A percentile compares a stretch with the other conserved stretches of the same genome.
Conservation (phyloP, 768 basidiomycete species). For the Pleurotus platypus region DNA sequence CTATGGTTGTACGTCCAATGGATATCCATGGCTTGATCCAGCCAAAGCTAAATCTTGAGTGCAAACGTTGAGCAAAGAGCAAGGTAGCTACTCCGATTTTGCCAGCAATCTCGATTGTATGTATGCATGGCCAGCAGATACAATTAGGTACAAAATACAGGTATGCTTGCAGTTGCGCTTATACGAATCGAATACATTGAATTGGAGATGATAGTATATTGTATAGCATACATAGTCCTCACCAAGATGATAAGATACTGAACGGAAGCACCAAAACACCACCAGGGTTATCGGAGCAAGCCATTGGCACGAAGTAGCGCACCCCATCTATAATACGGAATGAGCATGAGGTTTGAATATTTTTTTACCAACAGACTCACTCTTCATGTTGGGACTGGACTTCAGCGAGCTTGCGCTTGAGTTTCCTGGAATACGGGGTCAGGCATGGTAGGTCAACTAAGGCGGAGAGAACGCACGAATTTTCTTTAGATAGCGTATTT, state of each 20-base stretch:
- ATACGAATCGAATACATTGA: conserved; percentile 10
- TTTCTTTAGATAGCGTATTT: conserved; percentile 74
- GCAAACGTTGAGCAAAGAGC: too few relatives aligned
- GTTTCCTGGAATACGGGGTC: conserved; percentile 39
- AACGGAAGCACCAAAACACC: background rate
- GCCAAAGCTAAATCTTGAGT: too few relatives aligned
- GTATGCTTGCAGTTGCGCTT: too few relatives aligned
- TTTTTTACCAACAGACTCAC: conserved; percentile 38
- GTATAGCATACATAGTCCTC: background rate
- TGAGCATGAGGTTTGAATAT: background rate
- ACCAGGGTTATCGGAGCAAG: conserved; percentile 29
- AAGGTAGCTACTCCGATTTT: too few relatives aligned
- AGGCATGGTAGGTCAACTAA: conserved; percentile 1
- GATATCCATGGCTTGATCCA: too few relatives aligned
- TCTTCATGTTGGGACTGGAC: conserved; percentile 75
- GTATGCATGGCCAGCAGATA: too few relatives aligned
- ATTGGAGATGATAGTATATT: conserved; percentile 4
- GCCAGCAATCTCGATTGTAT: too few relatives aligned
- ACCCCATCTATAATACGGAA: conserved; percentile 51
- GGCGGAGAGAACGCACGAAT: conserved; percentile 53
- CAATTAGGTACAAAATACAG: too few relatives aligned
- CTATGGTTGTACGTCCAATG: too few relatives aligned
- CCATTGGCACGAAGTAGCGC: conserved; percentile 52
- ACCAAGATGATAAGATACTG: background rate
- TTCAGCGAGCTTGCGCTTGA: conserved; percentile 69